phyloP scores from a whole-genome alignment of 1,139 yeast species.

The Zygotorulaspora mrakii region DNA sequence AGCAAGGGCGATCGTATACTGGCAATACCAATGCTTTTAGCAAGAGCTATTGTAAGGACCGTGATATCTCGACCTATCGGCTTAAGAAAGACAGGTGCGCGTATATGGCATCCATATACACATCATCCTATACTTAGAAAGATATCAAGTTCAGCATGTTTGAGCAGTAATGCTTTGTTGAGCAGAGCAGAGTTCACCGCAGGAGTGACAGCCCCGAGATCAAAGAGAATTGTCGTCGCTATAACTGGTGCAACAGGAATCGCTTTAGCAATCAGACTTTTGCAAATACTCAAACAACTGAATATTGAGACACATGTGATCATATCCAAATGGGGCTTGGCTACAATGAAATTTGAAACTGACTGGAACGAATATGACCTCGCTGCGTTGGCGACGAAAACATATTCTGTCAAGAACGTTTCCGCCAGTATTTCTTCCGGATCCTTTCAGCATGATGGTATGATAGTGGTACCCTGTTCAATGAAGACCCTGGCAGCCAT shows the following conservation, averaged over 20 bases:
- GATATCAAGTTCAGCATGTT: not conserved
- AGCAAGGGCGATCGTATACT: too few relatives aligned
- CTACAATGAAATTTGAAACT: conserved; percentile 30
- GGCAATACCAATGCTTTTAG: too few relatives aligned
- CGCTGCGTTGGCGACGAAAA: conserved; percentile 16
- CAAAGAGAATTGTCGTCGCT: conserved; percentile 24
- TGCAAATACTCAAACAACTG: conserved; percentile 19
- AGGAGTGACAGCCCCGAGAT: conserved; percentile 9
- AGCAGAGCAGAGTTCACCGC: not conserved
- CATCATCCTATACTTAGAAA: too few relatives aligned
- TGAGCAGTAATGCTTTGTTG: not conserved
- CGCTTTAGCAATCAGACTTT: conserved; percentile 21
- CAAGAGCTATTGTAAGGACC: too few relatives aligned
- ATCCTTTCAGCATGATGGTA: conserved; percentile 30
- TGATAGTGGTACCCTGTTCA: conserved; percentile 31
- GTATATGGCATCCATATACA: too few relatives aligned
- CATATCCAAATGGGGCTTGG: conserved; percentile 29
- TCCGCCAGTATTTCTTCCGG: conserved; percentile 30
- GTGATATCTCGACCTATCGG: too few relatives aligned
- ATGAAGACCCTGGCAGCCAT: conserved; percentile 30
- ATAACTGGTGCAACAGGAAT: conserved; percentile 31
- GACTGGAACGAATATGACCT: conserved; percentile 22
- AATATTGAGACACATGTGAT: conserved; percentile 26
- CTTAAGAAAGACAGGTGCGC: too few relatives aligned
- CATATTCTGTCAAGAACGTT: conserved; percentile 23